Evolutionary conservation across 305 asterid species (phyloP).

Genomic region (Andrographis paniculata): DNA sequence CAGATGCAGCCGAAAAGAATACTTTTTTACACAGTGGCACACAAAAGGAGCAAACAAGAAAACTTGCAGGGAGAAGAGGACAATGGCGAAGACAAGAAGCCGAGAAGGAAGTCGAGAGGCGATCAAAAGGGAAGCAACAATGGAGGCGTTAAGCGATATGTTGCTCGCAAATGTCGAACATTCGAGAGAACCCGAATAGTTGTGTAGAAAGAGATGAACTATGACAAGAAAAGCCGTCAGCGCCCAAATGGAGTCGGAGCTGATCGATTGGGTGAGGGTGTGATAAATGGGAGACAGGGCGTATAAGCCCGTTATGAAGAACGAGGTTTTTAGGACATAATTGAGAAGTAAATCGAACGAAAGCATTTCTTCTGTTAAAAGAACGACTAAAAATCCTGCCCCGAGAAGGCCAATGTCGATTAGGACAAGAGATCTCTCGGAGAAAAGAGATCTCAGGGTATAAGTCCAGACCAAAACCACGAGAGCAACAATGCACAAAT

Average conservation of each 20-base stretch:
- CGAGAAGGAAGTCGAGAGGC: slow-evolving; percentile 89
- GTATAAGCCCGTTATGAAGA: slow-evolving; percentile 66
- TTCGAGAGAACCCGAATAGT: slow-evolving; percentile 71
- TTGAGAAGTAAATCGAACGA: slow-evolving; percentile 44
- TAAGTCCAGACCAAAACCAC: slow-evolving; percentile 85
- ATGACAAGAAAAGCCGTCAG: slow-evolving; percentile 65
- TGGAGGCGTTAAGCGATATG: slow-evolving; percentile 75
- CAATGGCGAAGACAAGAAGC: slow-evolving; percentile 71
- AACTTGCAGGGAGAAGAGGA: slow-evolving; percentile 81
- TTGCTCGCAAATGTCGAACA: slow-evolving; percentile 58
- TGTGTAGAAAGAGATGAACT: slow-evolving; percentile 73
- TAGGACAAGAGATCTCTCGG: slow-evolving; percentile 48
- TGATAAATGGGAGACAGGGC: slow-evolving; percentile 75
- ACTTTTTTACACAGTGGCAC: slow-evolving; percentile 59
- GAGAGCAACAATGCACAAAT: slow-evolving; percentile 73
- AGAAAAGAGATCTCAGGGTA: slow-evolving; percentile 56
- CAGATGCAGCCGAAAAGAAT: slow-evolving; percentile 56
- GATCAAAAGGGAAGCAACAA: slow-evolving; percentile 79
- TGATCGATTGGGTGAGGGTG: slow-evolving; percentile 78
- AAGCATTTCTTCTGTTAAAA: slow-evolving; percentile 56
- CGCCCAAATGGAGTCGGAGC: slow-evolving; percentile 88
- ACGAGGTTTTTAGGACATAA: slow-evolving; percentile 57
- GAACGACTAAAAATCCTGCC: slow-evolving; percentile 52
- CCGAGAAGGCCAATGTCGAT: slow-evolving; percentile 62
- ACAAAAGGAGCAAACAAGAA: slow-evolving; percentile 86